These are phyloP conservation scores for Sugiyamaella grinbergsii DNA, from an alignment of 1,139 yeast species.

Conservation along the genomic window DNA sequence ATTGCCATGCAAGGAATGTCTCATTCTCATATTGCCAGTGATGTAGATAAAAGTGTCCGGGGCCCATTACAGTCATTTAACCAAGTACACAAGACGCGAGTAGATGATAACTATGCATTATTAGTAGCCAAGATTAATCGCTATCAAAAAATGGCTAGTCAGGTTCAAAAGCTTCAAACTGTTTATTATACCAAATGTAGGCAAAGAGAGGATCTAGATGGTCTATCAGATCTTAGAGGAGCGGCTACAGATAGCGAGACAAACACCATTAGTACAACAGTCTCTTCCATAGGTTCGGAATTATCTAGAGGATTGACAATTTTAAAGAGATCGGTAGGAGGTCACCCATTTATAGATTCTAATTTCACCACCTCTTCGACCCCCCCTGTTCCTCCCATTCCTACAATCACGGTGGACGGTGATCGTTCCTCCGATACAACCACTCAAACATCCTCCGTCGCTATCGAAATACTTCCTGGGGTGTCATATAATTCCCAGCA, in stretches of 20 bases:
- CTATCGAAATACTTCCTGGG: slow-evolving; percentile 35
- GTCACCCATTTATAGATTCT: not conserved
- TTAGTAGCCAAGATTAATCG: slow-evolving; percentile 52
- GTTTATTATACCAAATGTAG: slow-evolving; percentile 74
- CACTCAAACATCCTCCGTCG: not conserved
- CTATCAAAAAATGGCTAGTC: slow-evolving; percentile 50
- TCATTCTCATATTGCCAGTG: slow-evolving; percentile 64
- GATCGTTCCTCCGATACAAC: not conserved
- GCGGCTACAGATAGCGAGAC: not conserved
- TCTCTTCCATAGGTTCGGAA: slow-evolving; percentile 18
- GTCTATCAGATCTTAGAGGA: not conserved
- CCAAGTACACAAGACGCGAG: slow-evolving; percentile 63
- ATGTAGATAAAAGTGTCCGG: slow-evolving; percentile 59
- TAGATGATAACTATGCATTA: slow-evolving; percentile 58
- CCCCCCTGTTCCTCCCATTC: slow-evolving; percentile 9
- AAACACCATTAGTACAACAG: slow-evolving; percentile 6
- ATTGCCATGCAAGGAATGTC: slow-evolving; percentile 63
- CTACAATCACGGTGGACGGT: slow-evolving; percentile 12
- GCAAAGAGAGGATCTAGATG: slow-evolving; percentile 57
- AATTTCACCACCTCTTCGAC: not conserved
- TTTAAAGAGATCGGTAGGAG: slow-evolving; percentile 16
- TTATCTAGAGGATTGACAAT: slow-evolving; percentile 22
- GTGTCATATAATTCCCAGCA: slow-evolving; percentile 26
- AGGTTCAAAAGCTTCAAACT: slow-evolving; percentile 59
- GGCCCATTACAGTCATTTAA: slow-evolving; percentile 76